phyloP scores from a whole-genome alignment of 768 basidiomycete genomes.

The Coprinellus aureogranulatus region DNA sequence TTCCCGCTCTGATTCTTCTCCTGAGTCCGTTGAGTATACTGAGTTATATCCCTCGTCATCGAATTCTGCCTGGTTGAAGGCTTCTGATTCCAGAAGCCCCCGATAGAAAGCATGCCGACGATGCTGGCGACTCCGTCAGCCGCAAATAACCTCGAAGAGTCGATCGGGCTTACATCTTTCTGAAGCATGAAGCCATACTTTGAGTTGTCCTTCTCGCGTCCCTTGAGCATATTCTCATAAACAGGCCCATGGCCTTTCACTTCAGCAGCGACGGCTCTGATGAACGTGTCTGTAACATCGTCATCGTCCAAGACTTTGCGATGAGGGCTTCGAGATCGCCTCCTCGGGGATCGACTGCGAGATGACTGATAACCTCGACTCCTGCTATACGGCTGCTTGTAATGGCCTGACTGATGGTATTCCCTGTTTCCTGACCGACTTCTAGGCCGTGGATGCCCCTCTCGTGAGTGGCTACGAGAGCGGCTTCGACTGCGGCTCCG shows the following conservation, averaged over 20 bases:
- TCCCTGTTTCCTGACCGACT: slow-evolving; percentile 43
- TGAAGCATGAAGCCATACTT: slow-evolving; percentile 77
- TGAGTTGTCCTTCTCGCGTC: slow-evolving; percentile 75
- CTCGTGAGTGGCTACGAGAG: slow-evolving; percentile 39
- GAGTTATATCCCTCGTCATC: slow-evolving; percentile 89
- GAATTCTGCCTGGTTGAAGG: slow-evolving; percentile 63
- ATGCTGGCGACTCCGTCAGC: slow-evolving; percentile 43
- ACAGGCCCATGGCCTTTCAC: slow-evolving; percentile 76
- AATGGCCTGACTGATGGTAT: slow-evolving; percentile 35
- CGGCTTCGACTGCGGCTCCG: slow-evolving; percentile 22
- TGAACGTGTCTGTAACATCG: slow-evolving; percentile 78
- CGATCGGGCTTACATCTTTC: slow-evolving; percentile 43
- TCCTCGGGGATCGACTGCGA: slow-evolving; percentile 47
- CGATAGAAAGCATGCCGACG: slow-evolving; percentile 70
- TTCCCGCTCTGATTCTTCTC: slow-evolving; percentile 90
- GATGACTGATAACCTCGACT: slow-evolving; percentile 33
- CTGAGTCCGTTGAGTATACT: slow-evolving; percentile 88
- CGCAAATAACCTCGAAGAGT: slow-evolving; percentile 1
- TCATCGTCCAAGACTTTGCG: slow-evolving; percentile 52
- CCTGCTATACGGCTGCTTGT: slow-evolving; percentile 31
- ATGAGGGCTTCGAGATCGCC: slow-evolving; percentile 52
- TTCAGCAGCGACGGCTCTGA: slow-evolving; percentile 82
- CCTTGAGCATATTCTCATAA: slow-evolving; percentile 72
- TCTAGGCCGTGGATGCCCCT: slow-evolving; percentile 41
- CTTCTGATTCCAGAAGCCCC: slow-evolving; percentile 60